These are phyloP conservation scores for Trichoderma atroviride DNA, from an alignment of 2,329 filamentous ascomycete genomes.

Conservation along the genomic window DNA sequence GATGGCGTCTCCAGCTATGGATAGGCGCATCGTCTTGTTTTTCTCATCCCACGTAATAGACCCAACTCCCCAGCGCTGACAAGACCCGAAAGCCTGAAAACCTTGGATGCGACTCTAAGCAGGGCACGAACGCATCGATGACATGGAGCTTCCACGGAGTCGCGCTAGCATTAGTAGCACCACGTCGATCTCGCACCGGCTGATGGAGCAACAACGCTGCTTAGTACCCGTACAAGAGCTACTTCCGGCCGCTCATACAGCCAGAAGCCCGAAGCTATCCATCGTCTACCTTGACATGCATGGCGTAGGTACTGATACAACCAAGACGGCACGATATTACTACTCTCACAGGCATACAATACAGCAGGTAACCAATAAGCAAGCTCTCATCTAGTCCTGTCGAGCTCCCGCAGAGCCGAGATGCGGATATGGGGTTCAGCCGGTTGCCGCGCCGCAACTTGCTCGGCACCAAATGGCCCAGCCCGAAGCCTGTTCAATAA, in stretches of 20 bases:
- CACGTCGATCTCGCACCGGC: conserved; percentile 14
- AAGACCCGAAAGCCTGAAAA: neutral
- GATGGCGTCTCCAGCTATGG: neutral
- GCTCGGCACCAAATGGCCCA: neutral
- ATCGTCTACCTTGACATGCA: neutral
- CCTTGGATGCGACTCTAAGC: neutral
- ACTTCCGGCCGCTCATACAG: neutral
- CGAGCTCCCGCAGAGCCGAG: conserved; percentile 12
- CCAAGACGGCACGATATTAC: neutral
- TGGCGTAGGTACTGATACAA: neutral
- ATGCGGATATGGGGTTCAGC: conserved; percentile 16
- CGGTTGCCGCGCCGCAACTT: neutral
- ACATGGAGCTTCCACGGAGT: neutral
- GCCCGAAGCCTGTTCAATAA: neutral
- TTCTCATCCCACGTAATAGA: neutral
- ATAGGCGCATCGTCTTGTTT: neutral
- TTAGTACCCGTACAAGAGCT: neutral
- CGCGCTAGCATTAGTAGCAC: conserved; percentile 5
- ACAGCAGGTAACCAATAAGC: neutral
- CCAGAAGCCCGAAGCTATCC: neutral
- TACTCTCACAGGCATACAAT: neutral
- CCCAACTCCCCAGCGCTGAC: neutral
- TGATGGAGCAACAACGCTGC: neutral
- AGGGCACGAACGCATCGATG: neutral
- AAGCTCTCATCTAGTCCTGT: neutral